Base-by-base conservation (phyloP, 2,329 filamentous ascomycete genomes). In the Fusarium pininemorale region DNA sequence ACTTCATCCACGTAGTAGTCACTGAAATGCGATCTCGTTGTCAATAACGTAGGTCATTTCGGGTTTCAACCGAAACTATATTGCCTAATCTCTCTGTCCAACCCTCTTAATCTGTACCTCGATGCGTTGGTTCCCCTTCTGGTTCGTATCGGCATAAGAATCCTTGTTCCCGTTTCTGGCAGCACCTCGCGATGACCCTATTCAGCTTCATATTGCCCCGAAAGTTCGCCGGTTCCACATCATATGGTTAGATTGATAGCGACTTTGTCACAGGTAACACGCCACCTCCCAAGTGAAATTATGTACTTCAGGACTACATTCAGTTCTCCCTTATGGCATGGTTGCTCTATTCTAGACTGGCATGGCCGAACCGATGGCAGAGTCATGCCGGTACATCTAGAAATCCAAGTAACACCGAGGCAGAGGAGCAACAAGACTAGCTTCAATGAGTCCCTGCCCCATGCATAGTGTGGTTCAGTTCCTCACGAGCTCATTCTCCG, bases 31-130 rank as follows among this genome's bases (percentile, higher is more conserved):
- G 39, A 58, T 61, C 41, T 54, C 24, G 9, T 67, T 50, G 70
- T 56, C 60, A 74, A 63, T 55, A 48, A 22, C 30, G 51, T 51
- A 22, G 32, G 56, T 53, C 41, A 64, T 58, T 53, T 59, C 70
- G 70, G 66, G 38, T 15, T 48, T 44, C 44, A 72, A 26, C 67
- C 66, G 66, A 70, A 70, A 58, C 58, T 54, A 15, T 58, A 24
- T 47, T 35, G 65, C 51, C 39, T 47, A 39, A 51, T 69, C 50
- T 37, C n/a, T 39, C n/a, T 51, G 8, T 32, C n/a, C 15, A 18
- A n/a, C 28, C 38, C 38, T 69, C 53, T 54, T 22, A 50, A 41
- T 63, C 38, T 45, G 37, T 32, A 69, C 42, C 35, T 66, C 22
- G 20, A 28, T 39, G 26, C 7, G 13, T 26, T 53, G 18, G 16